Evolutionary conservation across 1,139 yeast genomes (phyloP), one percentile per base, ranked within the genome.

Genomic region (Hyphopichia burtonii): DNA sequence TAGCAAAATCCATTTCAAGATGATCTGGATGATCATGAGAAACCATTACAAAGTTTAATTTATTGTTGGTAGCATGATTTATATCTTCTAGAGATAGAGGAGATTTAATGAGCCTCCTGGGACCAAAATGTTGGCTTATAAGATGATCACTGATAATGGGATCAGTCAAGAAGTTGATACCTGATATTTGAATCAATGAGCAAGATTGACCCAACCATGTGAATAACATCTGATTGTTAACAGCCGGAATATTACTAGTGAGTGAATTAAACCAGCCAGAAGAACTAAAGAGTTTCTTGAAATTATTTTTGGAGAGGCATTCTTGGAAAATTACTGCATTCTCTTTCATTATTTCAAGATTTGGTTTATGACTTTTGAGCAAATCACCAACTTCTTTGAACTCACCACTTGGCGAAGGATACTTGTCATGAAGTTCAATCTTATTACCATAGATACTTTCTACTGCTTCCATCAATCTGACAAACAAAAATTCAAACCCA

Each of bases 21-120:
- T 91, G 98, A 60, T 91, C 98, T 1, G 97, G 98, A 55, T 91
- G 98, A 58, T 91, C 94, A 61, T 91, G 98, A 1, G 96, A 86
- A 0, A 91, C 96, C 27, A 91, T 59, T 2, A 89, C 83, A 43
- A 83, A 77, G 51, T 89, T 82, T 1, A 93, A 79, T 15, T 69
- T 65, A 41, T 62, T 54, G 42, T 68, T 63, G 12, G 76, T 66
- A 12, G 78, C 76, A 41, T 60, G 56, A 3, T 87, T 82, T n/a
- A 89, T 71, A 18, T 83, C 83, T 1, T 76, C 75, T 12, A 84
- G 59, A 15, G 68, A 51, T 64, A 89, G 77, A 0, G 97, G 96
- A 11, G 88, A 68, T 18, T 83, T 82, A 0, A 85, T 75, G 19
- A 91, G 78, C 49, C 98, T 68, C 57, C 83, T 83, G 5, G 98